A percentile compares a stretch with the other conserved stretches of the same genome.
Conservation (phyloP, 75 land plant species). For the Isoetes taiwanensis region DNA sequence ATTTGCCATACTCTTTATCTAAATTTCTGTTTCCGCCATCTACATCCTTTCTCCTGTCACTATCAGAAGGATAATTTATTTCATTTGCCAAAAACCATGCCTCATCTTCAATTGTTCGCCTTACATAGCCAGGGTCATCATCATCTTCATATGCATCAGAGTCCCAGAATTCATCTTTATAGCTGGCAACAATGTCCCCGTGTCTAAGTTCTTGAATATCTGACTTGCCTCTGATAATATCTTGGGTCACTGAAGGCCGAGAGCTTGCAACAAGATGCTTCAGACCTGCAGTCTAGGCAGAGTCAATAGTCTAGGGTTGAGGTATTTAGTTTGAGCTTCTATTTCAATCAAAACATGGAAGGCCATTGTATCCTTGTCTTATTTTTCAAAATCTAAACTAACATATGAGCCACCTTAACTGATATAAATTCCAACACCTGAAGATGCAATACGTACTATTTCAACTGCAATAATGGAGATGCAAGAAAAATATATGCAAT, state of each 20-base stretch:
- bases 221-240: conserved; percentile 83
- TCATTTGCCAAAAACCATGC: conserved; percentile 96
- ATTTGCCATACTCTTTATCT: conserved; percentile 30
- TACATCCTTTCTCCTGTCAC: conserved; percentile 57
- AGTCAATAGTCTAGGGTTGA: too few species aligned
- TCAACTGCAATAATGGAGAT: too few species aligned
- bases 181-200: conserved; percentile 77
- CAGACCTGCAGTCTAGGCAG: conserved; percentile 58
- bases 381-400: too few species aligned
- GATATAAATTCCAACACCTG: too few species aligned
- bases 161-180: conserved; percentile 94
- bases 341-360: too few species aligned
- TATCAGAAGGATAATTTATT: conserved; percentile 95
- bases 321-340: too few species aligned
- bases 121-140: conserved; percentile 89
- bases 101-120: conserved; percentile 98
- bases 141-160: conserved; percentile 99
- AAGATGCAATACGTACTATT: too few species aligned
- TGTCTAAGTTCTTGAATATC: conserved; percentile 80
- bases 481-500: too few species aligned
- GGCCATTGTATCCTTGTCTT: too few species aligned
- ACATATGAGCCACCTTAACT: too few species aligned
- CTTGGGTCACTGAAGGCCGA: conserved; percentile 95
- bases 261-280: conserved; percentile 46
- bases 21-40: conserved; percentile 28